Conservation (phyloP, 2,329 filamentous ascomycete genomes). For the Cercospora nicotianae region DNA sequence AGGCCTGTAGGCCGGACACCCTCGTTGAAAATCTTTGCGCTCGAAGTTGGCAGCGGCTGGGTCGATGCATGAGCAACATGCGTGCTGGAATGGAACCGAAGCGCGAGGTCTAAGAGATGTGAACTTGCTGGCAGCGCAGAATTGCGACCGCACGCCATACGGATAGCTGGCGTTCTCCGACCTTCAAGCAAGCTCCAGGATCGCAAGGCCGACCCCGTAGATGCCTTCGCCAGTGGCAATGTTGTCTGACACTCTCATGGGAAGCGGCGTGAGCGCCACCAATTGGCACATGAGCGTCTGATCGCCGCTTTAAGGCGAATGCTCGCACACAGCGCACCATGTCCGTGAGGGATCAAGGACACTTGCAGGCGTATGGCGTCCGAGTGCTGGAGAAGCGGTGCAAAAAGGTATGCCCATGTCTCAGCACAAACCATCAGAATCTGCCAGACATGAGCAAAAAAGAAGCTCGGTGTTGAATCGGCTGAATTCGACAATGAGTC, state of each 20-base stretch:
- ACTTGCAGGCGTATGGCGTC: not conserved
- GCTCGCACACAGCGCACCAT: not conserved
- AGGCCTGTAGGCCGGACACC: not conserved
- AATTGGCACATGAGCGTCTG: not conserved
- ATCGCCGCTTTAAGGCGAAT: not conserved
- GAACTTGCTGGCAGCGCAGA: not conserved
- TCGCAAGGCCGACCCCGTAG: not conserved
- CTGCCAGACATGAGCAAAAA: not conserved
- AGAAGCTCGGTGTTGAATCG: not conserved
- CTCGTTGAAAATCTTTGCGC: not conserved
- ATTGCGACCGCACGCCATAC: not conserved
- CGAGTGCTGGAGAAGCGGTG: not conserved
- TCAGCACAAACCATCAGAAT: not conserved
- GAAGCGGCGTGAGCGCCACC: not conserved
- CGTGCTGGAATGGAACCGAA: no score
- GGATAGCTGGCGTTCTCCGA: not conserved
- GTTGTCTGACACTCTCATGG: not conserved
- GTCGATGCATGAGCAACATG: not conserved
- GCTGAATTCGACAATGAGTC: not conserved
- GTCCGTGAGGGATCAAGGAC: not conserved
- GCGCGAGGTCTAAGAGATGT: not conserved
- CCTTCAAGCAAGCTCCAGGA: not conserved
- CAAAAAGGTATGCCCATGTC: not conserved
- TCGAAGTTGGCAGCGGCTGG: not conserved
- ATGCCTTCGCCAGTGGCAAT: not conserved